These are phyloP conservation scores for Saccharomyces uvarum DNA, from an alignment of 1,139 yeast genomes.

Conservation along the genomic window DNA sequence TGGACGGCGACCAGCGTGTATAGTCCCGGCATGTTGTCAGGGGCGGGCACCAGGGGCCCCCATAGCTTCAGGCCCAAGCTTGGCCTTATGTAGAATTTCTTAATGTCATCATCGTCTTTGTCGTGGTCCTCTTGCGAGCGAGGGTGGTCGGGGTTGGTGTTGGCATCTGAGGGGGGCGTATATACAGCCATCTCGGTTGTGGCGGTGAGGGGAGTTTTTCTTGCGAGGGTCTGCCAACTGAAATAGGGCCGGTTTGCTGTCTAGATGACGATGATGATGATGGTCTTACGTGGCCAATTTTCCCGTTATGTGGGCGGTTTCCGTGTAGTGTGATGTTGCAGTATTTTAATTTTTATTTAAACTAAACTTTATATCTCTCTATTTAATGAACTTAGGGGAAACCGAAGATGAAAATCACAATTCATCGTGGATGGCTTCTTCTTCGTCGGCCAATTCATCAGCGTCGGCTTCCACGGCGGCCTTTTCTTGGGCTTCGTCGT, in stretches of 20 bases:
- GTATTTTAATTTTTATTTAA: not conserved
- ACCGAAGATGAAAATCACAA: slow-evolving; percentile 8
- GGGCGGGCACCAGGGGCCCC: slow-evolving; percentile 61
- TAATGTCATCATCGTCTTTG: slow-evolving; percentile 11
- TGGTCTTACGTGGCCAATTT: not conserved
- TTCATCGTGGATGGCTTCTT: slow-evolving; percentile 24
- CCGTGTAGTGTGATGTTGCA: not conserved
- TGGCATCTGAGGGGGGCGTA: not conserved
- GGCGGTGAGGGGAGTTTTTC: not conserved
- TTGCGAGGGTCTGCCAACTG: not conserved
- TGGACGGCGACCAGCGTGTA: slow-evolving; percentile 44
- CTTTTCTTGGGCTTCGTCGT: slow-evolving; percentile 33
- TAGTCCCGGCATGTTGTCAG: slow-evolving; percentile 48
- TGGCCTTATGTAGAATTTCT: slow-evolving; percentile 37
- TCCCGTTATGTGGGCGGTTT: not conserved
- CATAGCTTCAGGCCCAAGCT: slow-evolving; percentile 49
- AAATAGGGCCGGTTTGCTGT: not conserved
- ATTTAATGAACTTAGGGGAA: not conserved
- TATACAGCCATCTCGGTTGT: not conserved
- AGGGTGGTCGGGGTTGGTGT: slow-evolving; percentile 4
- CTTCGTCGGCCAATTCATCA: slow-evolving; percentile 19
- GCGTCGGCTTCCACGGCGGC: slow-evolving; percentile 23
- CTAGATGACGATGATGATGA: not conserved
- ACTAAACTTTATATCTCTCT: not conserved
- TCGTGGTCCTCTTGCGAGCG: slow-evolving; percentile 8